Conservation (phyloP, 129 eudicot genomes). For the Scalesia atractyloides region DNA sequence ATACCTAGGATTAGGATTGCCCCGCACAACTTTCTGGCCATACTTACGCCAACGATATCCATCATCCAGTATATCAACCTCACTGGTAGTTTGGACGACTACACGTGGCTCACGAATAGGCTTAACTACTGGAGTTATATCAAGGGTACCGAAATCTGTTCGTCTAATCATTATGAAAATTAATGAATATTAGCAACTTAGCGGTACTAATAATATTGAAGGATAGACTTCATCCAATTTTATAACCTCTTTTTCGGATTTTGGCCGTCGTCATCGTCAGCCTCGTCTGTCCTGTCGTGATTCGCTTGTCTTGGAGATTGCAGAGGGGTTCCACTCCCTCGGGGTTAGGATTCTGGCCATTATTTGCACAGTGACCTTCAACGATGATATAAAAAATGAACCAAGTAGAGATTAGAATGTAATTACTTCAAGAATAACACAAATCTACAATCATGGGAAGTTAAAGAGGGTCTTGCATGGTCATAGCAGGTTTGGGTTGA, state of each 20-base stretch:
- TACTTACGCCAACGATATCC: slow-evolving; percentile 98
- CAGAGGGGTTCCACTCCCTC: slow-evolving; percentile 61
- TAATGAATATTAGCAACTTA: slow-evolving; percentile 23
- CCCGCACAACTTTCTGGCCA: slow-evolving; percentile 98
- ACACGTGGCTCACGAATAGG: slow-evolving; percentile 98
- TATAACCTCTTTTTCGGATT: slow-evolving; percentile 68
- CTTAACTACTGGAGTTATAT: slow-evolving; percentile 77
- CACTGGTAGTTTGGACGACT: slow-evolving; percentile 97
- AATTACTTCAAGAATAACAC: neutral
- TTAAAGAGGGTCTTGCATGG: neutral
- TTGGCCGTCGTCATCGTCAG: slow-evolving; percentile 78
- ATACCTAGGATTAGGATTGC: slow-evolving; percentile 98
- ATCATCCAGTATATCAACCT: slow-evolving; percentile 97
- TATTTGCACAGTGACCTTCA: slow-evolving; percentile 45
- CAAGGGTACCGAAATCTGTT: slow-evolving; percentile 60
- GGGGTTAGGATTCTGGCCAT: slow-evolving; percentile 42
- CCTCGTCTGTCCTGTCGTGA: slow-evolving; percentile 59
- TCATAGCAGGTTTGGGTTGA: neutral
- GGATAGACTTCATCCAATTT: neutral
- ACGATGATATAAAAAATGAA: neutral
- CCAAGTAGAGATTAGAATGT: slow-evolving; percentile 13
- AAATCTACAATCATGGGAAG: slow-evolving; percentile 1
- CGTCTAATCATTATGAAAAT: slow-evolving; percentile 48
- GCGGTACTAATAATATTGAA: slow-evolving; percentile 9
- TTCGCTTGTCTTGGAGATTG: slow-evolving; percentile 66